Conservation (phyloP, 768 basidiomycete species). For the Strobilomyces dryophilus region DNA sequence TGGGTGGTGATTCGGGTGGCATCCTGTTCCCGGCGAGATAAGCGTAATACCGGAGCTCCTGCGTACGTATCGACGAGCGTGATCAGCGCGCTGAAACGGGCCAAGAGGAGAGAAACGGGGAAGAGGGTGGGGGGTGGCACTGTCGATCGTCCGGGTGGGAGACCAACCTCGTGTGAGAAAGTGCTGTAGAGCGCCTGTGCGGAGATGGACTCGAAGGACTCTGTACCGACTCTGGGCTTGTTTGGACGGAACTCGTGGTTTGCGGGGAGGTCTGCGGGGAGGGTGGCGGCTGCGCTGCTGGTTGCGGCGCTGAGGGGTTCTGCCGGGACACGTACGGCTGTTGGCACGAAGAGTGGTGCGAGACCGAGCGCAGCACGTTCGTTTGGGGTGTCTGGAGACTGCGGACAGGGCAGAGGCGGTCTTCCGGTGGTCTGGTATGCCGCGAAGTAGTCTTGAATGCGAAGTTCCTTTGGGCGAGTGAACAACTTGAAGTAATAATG, state of each 20-base stretch:
- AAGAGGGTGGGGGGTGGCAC: not conserved
- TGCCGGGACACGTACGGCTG: constrained; percentile 15
- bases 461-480: constrained; percentile 42
- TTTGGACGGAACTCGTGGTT: constrained; percentile 27
- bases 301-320: not conserved
- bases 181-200: constrained; percentile 33
- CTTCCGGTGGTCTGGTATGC: constrained; percentile 44
- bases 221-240: constrained; percentile 5
- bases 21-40: constrained; percentile 28
- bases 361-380: constrained; percentile 44
- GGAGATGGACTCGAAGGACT: constrained; percentile 38
- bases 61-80: constrained; percentile 12
- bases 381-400: constrained; percentile 40
- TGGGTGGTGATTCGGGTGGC: constrained; percentile 2
- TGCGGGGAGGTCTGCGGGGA: constrained; percentile 15
- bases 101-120: not conserved
- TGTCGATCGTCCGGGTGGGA: not conserved
- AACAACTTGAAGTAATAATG: not conserved
- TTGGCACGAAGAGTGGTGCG: constrained; percentile 49
- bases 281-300: constrained; percentile 5
- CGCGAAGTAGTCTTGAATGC: constrained; percentile 50
- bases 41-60: constrained; percentile 44
- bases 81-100: constrained; percentile 10
- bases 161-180: constrained; percentile 43
- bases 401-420: constrained; percentile 47